Base-by-base conservation (phyloP, 768 basidiomycete genomes). In the Pleurotus pulmonarius region DNA sequence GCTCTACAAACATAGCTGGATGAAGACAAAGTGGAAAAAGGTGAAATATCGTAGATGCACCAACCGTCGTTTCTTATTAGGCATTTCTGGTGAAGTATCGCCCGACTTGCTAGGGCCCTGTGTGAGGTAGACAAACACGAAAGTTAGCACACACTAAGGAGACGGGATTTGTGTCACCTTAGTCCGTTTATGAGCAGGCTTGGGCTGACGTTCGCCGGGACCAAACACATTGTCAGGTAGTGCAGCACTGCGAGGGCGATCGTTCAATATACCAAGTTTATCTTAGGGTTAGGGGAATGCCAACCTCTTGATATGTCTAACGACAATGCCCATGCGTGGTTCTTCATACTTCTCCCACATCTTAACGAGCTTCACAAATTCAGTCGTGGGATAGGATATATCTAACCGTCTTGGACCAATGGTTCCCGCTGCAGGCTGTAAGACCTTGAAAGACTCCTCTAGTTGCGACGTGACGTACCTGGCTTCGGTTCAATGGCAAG, bases 291-390 rank as follows among this genome's bases (percentile, higher is more conserved):
- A 57, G 9, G 15, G 41, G 46, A 58, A 52, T 20, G 63, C 79
- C 40, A 57, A 94, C 95, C 86, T 87, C 79, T 86, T 97, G 67
- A 98, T 92, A 68, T 98, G 89, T 48, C 93, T 86, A 25, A 99
- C 88, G 48, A 92, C 83, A 59, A 99, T 90, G 18, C 94, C 94
- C 97, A 99, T 99, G 55, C 83, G 85, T 12, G 83, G 76, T 63
- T 93, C 89, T 58, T 98, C 91, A 63, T 88, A 98, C 67, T 90
- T 88, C 67, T 98, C 96, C 94, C 97, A 98, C 75, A 83, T 75
- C 70, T 95, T 95, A 65, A 95, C 93, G 53, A 92, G 81, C 69
- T 95, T 94, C 9, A 87, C 90, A 69, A 98, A 99, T 65, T 98
- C 93, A 24, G 88, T 90, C 3, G 93, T 97, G 3, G 97, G 97